Percentiles rank a stretch among this genome's conserved stretches.
Evolutionary conservation across 768 basidiomycete species (phyloP).

Genomic region (Phylloporus arenicola): DNA sequence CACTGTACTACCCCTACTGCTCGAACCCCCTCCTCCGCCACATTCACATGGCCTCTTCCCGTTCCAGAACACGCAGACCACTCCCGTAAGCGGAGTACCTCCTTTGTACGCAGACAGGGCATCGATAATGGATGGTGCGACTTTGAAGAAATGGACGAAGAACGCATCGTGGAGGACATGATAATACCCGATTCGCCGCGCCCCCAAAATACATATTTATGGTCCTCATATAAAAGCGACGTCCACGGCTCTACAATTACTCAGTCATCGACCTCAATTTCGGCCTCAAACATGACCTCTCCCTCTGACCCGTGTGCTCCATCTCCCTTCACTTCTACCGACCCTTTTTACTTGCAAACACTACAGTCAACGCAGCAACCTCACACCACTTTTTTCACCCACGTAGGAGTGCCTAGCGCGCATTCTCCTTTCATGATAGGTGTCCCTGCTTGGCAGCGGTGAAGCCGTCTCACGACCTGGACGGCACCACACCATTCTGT

Average conservation of each 20-base stretch:
- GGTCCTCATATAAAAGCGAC: constrained; percentile 19
- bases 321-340: constrained; percentile 41
- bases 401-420: constrained; percentile 33
- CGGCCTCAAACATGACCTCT: constrained; percentile 10
- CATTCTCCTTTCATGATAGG: constrained; percentile 37
- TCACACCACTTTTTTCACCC: constrained; percentile 32
- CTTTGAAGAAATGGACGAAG: constrained; percentile 41
- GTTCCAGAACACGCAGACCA: constrained; percentile 19
- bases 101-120: constrained; percentile 19
- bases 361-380: constrained; percentile 34
- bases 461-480: background rate
- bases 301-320: constrained; percentile 21
- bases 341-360: constrained; percentile 46
- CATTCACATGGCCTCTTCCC: constrained; percentile 28
- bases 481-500: background rate
- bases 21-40: constrained; percentile 30
- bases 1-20: constrained; percentile 39
- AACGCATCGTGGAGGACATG: constrained; percentile 43
- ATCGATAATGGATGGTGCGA: constrained; percentile 27
- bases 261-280: constrained; percentile 13
- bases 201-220: constrained; percentile 18
- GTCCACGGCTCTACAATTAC: constrained; percentile 13
- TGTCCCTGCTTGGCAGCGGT: constrained; percentile 25
- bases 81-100: constrained; percentile 26
- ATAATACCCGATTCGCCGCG: constrained; percentile 32